Percentiles rank a stretch among this genome's conserved stretches.
phyloP scores from a whole-genome alignment of 2,329 filamentous ascomycete species.

The Botrytis porri region DNA sequence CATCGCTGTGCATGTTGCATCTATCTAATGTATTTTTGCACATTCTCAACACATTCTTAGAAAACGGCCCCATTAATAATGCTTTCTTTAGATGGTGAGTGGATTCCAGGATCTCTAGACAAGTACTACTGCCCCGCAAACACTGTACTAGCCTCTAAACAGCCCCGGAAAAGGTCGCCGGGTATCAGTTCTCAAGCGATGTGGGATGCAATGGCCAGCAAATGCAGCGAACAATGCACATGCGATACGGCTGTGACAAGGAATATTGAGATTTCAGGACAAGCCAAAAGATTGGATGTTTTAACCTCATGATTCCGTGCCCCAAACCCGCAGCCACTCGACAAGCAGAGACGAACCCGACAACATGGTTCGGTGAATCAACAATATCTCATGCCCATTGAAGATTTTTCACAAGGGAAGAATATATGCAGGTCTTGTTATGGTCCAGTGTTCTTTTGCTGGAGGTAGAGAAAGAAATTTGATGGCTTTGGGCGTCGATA shows the following conservation, averaged over 20 bases:
- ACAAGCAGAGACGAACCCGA: conserved; percentile 4
- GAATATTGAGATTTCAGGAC: neutral
- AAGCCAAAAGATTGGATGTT: neutral
- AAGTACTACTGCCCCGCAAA: conserved; percentile 14
- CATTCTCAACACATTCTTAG: neutral
- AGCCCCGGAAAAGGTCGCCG: neutral
- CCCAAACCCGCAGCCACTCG: conserved; percentile 6
- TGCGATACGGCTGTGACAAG: neutral
- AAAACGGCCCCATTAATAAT: neutral
- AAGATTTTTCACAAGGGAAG: neutral
- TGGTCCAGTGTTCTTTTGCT: neutral
- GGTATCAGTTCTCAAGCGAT: conserved; percentile 4
- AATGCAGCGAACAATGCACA: conserved; percentile 15
- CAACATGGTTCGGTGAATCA: conserved; percentile 1
- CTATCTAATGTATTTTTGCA: neutral
- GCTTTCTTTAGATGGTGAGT: conserved; percentile 11
- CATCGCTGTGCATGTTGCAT: neutral
- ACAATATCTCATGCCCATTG: neutral
- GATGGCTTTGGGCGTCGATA: neutral
- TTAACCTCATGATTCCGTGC: neutral
- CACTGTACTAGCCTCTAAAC: neutral
- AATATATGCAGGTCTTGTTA: neutral
- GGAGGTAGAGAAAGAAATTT: neutral
- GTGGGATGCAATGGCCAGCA: conserved; percentile 11
- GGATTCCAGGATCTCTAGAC: neutral